Conservation (phyloP, 345 rosid species). For the Salix koriyanagi region DNA sequence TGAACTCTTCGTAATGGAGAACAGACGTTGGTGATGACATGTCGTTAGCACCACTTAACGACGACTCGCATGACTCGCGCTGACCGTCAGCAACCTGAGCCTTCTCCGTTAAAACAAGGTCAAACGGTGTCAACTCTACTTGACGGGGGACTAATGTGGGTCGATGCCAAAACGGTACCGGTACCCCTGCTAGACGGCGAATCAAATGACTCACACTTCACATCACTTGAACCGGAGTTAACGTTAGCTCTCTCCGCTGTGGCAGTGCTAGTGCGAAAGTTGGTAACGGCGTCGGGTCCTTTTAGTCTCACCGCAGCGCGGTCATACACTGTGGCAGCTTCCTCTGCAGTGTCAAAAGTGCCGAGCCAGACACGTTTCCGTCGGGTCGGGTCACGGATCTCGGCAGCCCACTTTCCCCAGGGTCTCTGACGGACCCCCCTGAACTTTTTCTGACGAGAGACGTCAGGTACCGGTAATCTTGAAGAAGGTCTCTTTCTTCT, state of each 20-base stretch:
- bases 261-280: slow-evolving; percentile 33
- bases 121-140: background rate
- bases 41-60: background rate
- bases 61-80: background rate
- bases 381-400: slow-evolving; percentile 42
- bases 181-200: background rate
- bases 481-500: slow-evolving; percentile 5
- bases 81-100: background rate
- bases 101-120: slow-evolving; percentile 14
- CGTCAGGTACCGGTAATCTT: slow-evolving; percentile 5
- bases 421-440: slow-evolving; percentile 61
- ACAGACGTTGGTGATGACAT: slow-evolving; percentile 40
- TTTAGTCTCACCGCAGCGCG: slow-evolving; percentile 45
- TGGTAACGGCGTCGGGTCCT: slow-evolving; percentile 34
- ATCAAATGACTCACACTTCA: slow-evolving; percentile 3
- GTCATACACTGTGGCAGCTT: slow-evolving; percentile 55
- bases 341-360: slow-evolving; percentile 51
- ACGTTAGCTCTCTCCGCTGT: background rate
- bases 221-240: background rate
- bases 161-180: background rate
- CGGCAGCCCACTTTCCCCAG: slow-evolving; percentile 67
- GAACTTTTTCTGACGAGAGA: slow-evolving; percentile 30
- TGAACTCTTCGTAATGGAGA: slow-evolving; percentile 16
- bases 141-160: slow-evolving; percentile 33
- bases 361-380: slow-evolving; percentile 51